Evolutionary conservation across 495 filamentous ascomycete genomes (phyloP).

Genomic region (Penicillium angulare): DNA sequence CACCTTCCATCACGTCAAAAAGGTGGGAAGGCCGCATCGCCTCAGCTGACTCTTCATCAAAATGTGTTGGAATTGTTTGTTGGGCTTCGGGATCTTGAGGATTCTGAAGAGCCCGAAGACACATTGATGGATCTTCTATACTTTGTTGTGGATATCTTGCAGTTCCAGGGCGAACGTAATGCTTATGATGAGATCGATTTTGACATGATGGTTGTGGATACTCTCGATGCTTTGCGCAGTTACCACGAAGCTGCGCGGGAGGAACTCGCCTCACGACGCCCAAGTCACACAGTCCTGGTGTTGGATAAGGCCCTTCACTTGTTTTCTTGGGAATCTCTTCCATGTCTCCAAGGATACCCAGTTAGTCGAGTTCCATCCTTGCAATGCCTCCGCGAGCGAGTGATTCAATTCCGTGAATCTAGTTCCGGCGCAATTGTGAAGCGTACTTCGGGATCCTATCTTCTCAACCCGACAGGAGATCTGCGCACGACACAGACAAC

Average conservation of each 20-base stretch:
- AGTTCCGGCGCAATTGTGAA: slow-evolving; percentile 28
- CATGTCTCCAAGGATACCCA: slow-evolving; percentile 74
- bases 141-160: slow-evolving; percentile 93
- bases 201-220: slow-evolving; percentile 83
- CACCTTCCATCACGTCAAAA: slow-evolving; percentile 85
- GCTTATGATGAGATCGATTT: slow-evolving; percentile 98
- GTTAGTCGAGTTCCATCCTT: slow-evolving; percentile 84
- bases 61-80: slow-evolving; percentile 85
- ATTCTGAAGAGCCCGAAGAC: slow-evolving; percentile 76
- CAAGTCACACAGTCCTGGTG: slow-evolving; percentile 85
- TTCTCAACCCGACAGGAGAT: slow-evolving; percentile 86
- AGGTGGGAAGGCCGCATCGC: slow-evolving; percentile 46
- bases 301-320: slow-evolving; percentile 85
- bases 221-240: slow-evolving; percentile 70
- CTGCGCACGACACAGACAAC: slow-evolving; percentile 73
- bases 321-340: slow-evolving; percentile 95
- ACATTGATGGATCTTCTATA: slow-evolving; percentile 85
- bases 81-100: slow-evolving; percentile 70
- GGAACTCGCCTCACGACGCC: slow-evolving; percentile 55
- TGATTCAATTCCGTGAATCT: slow-evolving; percentile 50
- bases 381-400: slow-evolving; percentile 68
- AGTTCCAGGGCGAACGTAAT: slow-evolving; percentile 94
- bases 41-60: slow-evolving; percentile 63
- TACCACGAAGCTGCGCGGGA: slow-evolving; percentile 64
- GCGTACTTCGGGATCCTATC: slow-evolving; percentile 66